These are phyloP conservation scores for Oryza meyeriana DNA, from an alignment of 176 grass and related monocot genomes.

Conservation along the genomic window DNA sequence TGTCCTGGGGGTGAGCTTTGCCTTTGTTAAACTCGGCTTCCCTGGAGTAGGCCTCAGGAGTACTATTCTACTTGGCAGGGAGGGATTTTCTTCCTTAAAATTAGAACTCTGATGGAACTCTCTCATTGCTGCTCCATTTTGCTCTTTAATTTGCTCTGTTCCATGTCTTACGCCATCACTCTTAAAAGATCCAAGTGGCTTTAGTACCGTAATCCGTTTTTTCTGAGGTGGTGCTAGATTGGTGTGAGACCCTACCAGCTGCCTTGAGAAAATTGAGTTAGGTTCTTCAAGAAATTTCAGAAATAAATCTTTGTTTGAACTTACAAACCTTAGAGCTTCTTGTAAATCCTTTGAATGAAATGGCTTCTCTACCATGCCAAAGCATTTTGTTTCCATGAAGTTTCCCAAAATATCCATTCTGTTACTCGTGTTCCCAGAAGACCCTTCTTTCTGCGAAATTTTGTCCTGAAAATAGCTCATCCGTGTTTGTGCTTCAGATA, in stretches of 20 bases:
- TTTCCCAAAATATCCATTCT: constrained; percentile 46
- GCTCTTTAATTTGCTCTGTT: constrained; percentile 24
- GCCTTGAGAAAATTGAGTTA: constrained; percentile 48
- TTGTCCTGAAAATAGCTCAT: constrained; percentile 20
- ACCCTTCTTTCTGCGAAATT: constrained; percentile 33
- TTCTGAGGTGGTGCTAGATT: constrained; percentile 42
- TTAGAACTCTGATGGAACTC: constrained; percentile 28
- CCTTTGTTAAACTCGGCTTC: constrained; percentile 32
- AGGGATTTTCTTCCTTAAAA: constrained; percentile 44
- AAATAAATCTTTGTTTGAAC: constrained; percentile 82
- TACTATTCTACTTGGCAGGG: constrained; percentile 70
- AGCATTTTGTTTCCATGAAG: constrained; percentile 44
- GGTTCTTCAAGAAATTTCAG: constrained; percentile 63
- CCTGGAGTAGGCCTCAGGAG: constrained; percentile 78
- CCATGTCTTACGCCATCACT: constrained; percentile 13
- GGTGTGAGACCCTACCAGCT: constrained; percentile 14
- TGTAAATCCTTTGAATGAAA: constrained; percentile 53
- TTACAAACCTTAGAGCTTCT: constrained; percentile 48
- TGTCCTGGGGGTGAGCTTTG: constrained; percentile 31
- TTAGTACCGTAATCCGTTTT: constrained; percentile 74
- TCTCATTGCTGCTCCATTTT: constrained; percentile 29
- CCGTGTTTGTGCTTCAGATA: constrained; percentile 44
- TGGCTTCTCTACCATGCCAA: constrained; percentile 43
- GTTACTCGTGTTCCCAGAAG: constrained; percentile 31
- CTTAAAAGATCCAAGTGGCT: constrained; percentile 49